Percentiles rank a stretch among this genome's conserved stretches.
Conservation (phyloP, 2,329 filamentous ascomycete species). For the Aureobasidium uvarum region DNA sequence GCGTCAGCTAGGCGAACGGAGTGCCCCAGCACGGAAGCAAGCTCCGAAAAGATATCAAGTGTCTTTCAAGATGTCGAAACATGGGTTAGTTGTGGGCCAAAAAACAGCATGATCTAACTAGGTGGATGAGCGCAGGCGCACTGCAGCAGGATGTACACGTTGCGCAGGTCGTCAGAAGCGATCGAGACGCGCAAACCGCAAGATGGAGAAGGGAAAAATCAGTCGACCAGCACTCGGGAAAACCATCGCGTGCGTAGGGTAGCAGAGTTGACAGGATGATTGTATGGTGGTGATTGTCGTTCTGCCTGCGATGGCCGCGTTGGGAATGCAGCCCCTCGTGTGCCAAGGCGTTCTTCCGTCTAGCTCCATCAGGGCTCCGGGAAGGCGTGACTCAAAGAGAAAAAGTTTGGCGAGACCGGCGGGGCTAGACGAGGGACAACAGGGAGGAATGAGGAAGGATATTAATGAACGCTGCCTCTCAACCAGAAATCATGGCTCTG, state of each 20-base stretch:
- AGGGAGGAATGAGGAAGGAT: background rate
- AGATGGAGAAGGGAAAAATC: background rate
- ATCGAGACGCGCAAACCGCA: background rate
- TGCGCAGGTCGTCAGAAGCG: background rate
- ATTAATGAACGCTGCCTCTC: background rate
- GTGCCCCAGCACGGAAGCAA: background rate
- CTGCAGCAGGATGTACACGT: background rate
- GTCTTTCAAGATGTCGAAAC: background rate
- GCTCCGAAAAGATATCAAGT: background rate
- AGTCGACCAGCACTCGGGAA: background rate
- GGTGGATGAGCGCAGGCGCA: conserved; percentile 1
- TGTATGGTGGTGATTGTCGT: background rate
- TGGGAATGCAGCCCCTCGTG: conserved; percentile 10
- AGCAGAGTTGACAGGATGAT: background rate
- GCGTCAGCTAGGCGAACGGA: background rate
- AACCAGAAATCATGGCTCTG: conserved; percentile 6
- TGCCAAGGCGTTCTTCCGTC: background rate
- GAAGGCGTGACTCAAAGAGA: conserved; percentile 22
- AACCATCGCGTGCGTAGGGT: background rate
- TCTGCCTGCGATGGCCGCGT: background rate
- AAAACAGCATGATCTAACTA: conserved; percentile 13
- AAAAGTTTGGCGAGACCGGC: conserved; percentile 23
- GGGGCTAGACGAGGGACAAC: background rate
- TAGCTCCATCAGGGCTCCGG: conserved; percentile 7
- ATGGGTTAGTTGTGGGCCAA: background rate